These are phyloP conservation scores for Amylostereum chailletii DNA, from an alignment of 1,284 basidiomycete genomes.

Conservation along the genomic window DNA sequence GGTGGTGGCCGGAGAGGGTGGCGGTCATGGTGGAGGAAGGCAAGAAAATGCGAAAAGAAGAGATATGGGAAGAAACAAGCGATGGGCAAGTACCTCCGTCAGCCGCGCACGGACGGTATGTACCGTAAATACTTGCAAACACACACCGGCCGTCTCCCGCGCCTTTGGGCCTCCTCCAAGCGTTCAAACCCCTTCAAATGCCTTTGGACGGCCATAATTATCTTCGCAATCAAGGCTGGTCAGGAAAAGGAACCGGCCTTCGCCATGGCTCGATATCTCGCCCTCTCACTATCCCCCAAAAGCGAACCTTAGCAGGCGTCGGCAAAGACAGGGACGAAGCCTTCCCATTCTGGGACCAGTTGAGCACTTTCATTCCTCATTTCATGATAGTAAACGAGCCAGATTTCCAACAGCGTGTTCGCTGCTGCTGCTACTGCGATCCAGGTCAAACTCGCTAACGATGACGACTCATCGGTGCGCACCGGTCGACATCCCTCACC, in stretches of 20 bases:
- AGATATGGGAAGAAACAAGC: neutral
- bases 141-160: no score
- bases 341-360: slow-evolving; percentile 97
- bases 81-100: neutral
- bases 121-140: no score
- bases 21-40: neutral
- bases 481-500: slow-evolving; percentile 5
- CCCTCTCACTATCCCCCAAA: slow-evolving; percentile 75
- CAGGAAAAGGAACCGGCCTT: slow-evolving; percentile 71
- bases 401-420: slow-evolving; percentile 6
- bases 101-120: neutral
- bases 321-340: slow-evolving; percentile 90
- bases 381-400: neutral
- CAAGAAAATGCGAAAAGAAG: neutral
- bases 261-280: slow-evolving; percentile 58
- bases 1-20: no score
- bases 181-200: slow-evolving; percentile 27
- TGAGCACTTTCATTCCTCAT: slow-evolving; percentile 22
- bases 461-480: slow-evolving; percentile 35
- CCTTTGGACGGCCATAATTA: slow-evolving; percentile 73
- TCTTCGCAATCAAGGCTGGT: slow-evolving; percentile 81
- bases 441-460: slow-evolving; percentile 52
- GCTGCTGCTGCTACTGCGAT: slow-evolving; percentile 52
- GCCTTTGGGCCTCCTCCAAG: no score
- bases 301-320: slow-evolving; percentile 76